These are phyloP conservation scores for Neofusicoccum umdonicola DNA, from an alignment of 2,329 filamentous ascomycete species.

Conservation along the genomic window DNA sequence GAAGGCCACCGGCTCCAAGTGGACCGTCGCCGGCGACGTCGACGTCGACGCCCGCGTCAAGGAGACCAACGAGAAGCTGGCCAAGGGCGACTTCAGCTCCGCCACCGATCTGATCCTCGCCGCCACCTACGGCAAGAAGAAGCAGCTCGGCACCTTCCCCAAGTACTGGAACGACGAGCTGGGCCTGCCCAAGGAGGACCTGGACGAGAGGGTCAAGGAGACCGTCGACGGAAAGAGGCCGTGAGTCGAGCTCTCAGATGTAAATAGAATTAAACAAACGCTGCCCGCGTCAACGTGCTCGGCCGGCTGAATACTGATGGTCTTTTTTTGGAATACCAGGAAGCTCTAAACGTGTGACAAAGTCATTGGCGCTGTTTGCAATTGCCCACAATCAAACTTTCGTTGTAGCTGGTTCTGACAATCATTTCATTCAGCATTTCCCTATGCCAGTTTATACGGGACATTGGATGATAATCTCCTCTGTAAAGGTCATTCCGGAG, in stretches of 20 bases:
- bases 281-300: too few species aligned
- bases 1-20: slow-evolving; percentile 52
- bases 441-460: too few species aligned
- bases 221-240: neutral
- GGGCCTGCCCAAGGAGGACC: slow-evolving; percentile 40
- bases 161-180: slow-evolving; percentile 42
- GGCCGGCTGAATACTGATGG: too few species aligned
- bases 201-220: slow-evolving; percentile 37
- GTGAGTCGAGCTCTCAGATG: neutral
- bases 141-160: slow-evolving; percentile 28
- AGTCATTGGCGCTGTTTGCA: too few species aligned
- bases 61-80: slow-evolving; percentile 35
- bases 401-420: too few species aligned
- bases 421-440: too few species aligned
- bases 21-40: slow-evolving; percentile 44
- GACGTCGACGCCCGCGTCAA: slow-evolving; percentile 28
- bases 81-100: slow-evolving; percentile 34
- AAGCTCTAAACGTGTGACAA: too few species aligned
- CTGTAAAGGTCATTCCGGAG: too few species aligned
- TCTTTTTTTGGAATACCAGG: too few species aligned
- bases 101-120: slow-evolving; percentile 26
- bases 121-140: slow-evolving; percentile 20
- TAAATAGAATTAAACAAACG: too few species aligned
- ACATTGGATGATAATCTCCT: too few species aligned
- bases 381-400: too few species aligned